Evolutionary conservation across 225 moss, liverwort and hornwort genomes (phyloP), one percentile per base, ranked within the genome.

Genomic region (Bryoerythrophyllum caledonicum): DNA sequence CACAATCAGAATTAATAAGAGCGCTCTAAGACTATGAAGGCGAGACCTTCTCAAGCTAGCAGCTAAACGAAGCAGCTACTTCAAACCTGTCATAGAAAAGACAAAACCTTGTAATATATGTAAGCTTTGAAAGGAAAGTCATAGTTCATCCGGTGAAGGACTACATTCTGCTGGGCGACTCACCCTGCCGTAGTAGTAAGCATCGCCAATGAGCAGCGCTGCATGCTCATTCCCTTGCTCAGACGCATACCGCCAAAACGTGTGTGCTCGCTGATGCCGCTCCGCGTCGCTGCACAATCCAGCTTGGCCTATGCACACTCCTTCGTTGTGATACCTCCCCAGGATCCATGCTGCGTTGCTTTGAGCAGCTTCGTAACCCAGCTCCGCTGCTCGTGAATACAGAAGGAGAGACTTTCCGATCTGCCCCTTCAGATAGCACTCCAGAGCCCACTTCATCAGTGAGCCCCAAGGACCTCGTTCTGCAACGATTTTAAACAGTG

Each of bases 291-390:
- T 84, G 74, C 99, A 99, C 70, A 92, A 46, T 68, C 95, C 93
- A 28, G 83, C 84, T 56, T 79, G 85, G 25, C 99, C 93, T 44
- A 93, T 82, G 84, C 99, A 99, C 5, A 88, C 68, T 57, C 92
- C 99, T 68, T 94, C 91, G 71, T 63, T 82, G 54, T 78, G 63
- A 70, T 95, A 95, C 64, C 91, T 95, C 67, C 93, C 91, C 48
- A 99, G 84, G 72, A 99, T 93, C 99, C 99, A 99, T 17, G 99
- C 99, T 53, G 99, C 95, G 77, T 99, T 99, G 85, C 95, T 99
- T 74, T 99, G 95, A 37, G 93, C 99, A 76, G 87, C 89, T 87
- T 99, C 99, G 51, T 99, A 99, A 53, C 99, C 99, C 62, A 99
- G 93, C 77, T 99, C 99, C 60, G 99, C 99, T 35, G 99, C 99